phyloP scores from a whole-genome alignment of 2,329 filamentous ascomycete genomes.

The Beauveria pseudobassiana region DNA sequence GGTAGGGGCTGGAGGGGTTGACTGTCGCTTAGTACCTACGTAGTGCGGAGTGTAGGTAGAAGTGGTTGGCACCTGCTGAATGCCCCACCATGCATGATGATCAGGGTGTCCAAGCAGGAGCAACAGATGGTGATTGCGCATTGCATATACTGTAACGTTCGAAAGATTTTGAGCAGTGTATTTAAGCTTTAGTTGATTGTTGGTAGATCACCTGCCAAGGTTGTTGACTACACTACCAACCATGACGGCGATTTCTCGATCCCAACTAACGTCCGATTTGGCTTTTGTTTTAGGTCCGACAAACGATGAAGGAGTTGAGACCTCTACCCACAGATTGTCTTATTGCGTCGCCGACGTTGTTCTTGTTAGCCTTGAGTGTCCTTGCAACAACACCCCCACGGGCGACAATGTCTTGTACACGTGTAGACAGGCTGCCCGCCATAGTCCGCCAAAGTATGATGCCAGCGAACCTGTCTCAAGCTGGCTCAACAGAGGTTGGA shows the following conservation, averaged over 20 bases:
- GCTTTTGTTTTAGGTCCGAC: conserved; percentile 34
- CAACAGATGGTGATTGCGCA: background rate
- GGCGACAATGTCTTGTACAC: conserved; percentile 77
- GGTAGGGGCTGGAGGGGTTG: background rate
- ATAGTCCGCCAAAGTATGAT: conserved; percentile 88
- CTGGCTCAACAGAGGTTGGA: conserved; percentile 65
- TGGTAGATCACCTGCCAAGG: conserved; percentile 30
- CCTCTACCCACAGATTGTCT: conserved; percentile 72
- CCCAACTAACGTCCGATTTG: conserved; percentile 56
- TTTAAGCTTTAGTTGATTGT: background rate
- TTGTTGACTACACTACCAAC: conserved; percentile 69
- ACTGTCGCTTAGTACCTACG: background rate
- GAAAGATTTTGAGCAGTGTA: background rate
- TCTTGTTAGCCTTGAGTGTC: conserved; percentile 69
- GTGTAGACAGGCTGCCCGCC: conserved; percentile 65
- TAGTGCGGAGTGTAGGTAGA: background rate
- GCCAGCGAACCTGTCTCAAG: conserved; percentile 83
- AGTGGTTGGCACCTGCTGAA: background rate
- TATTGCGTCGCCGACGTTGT: conserved; percentile 67
- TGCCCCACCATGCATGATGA: conserved; percentile 4
- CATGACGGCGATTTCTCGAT: conserved; percentile 92
- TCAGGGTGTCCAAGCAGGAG: background rate
- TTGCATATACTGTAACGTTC: background rate
- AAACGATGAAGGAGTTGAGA: conserved; percentile 54
- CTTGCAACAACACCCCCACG: conserved; percentile 78